Base-by-base conservation (phyloP, 305 asterid genomes). In the Solanum aculeatissimum region DNA sequence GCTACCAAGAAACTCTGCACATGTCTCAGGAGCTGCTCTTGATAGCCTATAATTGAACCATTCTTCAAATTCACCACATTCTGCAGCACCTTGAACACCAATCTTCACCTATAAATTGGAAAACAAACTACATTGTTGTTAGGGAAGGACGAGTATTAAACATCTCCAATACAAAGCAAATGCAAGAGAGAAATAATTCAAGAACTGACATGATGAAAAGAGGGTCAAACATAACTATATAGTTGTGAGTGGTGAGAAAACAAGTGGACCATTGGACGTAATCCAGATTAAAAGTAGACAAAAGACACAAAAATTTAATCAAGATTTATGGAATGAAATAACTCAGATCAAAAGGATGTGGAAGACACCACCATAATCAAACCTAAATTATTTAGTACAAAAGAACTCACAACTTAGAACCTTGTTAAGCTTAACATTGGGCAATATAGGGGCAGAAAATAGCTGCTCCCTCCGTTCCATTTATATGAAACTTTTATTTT, bases 1-100 rank as follows among this genome's bases (percentile, higher is more conserved):
- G 74, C 97, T 97, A 42, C 99, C 98, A 58, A 97, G 98, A 91
- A 94, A 97, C 45, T 95, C 94, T 2, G 99, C 99, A 79, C 99
- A 96, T 2, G 98, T 96, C 82, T 95, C 98, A 0, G 99, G 98
- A 80, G 99, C 99, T 62, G 97, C 99, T 88, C 99, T 90, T 2
- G 98, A 95, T 83, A 96, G 85, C 88, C 99, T 89, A 89, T 95
- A 96, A 65, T 96, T 96, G 68, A 96, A 96, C 98, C 98, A 96
- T 85, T 95, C 99, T 86, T 96, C 98, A 86, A 89, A 93, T 1
- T 96, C 98, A 14, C 93, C 99, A 84, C 93, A 93, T 88, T 96
- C 98, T 6, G 87, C 91, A 14, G 99, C 99, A 66, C 99, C 98
- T 88, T 88, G 38, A 83, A 96, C 99, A 81, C 98, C 99, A 83